phyloP scores from a whole-genome alignment of 805 yeast species.

The Teunomyces panamensis region DNA sequence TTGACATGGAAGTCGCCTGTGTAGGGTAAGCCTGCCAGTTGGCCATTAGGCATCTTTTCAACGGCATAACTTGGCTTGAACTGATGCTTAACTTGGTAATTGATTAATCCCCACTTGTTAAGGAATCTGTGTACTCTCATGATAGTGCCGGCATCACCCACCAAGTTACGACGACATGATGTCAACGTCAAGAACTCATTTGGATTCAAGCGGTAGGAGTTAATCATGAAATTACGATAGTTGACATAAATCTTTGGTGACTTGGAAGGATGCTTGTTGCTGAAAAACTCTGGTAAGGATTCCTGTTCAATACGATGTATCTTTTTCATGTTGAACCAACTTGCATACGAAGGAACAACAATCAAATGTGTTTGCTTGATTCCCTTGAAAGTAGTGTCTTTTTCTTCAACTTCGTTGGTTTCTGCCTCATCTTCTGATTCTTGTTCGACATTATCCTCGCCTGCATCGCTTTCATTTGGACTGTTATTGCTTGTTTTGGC shows the following conservation, averaged over 20 bases:
- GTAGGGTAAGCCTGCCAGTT: constrained; percentile 56
- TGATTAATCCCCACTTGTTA: constrained; percentile 89
- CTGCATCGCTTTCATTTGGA: constrained; percentile 1
- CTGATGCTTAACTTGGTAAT: constrained; percentile 85
- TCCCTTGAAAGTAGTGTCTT: background rate
- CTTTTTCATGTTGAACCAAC: constrained; percentile 77
- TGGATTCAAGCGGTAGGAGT: constrained; percentile 84
- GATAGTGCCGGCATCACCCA: constrained; percentile 88
- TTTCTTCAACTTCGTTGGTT: constrained; percentile 3
- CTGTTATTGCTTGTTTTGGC: background rate
- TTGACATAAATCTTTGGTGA: constrained; percentile 78
- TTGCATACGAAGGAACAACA: constrained; percentile 80
- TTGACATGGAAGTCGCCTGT: constrained; percentile 75
- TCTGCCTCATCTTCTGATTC: constrained; percentile 1
- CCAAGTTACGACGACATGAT: constrained; percentile 84
- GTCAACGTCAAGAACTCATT: constrained; percentile 87
- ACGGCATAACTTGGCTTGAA: constrained; percentile 61
- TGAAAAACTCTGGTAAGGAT: constrained; percentile 86
- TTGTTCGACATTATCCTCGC: background rate
- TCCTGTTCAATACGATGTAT: constrained; percentile 77
- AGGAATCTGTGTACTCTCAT: constrained; percentile 81
- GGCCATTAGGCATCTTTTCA: constrained; percentile 45
- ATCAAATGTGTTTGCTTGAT: constrained; percentile 74
- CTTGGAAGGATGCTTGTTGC: constrained; percentile 66
- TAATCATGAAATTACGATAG: constrained; percentile 85